phyloP scores from a whole-genome alignment of 2,329 filamentous ascomycete genomes.

The Trichoderma aggressivum region DNA sequence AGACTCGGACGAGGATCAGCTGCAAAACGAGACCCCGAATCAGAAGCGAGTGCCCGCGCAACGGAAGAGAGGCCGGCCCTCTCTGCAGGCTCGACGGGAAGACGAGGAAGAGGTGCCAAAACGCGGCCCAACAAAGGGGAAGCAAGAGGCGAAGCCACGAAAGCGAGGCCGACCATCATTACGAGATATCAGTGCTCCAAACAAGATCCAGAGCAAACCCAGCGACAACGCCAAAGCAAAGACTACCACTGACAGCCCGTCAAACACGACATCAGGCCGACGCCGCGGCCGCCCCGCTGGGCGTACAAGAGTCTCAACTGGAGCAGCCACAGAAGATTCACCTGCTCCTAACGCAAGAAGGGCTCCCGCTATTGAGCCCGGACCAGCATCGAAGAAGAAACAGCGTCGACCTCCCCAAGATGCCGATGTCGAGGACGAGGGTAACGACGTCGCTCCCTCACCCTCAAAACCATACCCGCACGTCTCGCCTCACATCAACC shows the following conservation, averaged over 20 bases:
- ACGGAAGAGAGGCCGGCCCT: conserved; percentile 23
- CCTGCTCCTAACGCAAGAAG: neutral
- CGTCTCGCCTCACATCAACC: conserved; percentile 48
- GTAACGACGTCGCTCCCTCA: conserved; percentile 26
- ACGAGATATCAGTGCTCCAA: neutral
- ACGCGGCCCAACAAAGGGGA: neutral
- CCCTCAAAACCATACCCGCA: conserved; percentile 45
- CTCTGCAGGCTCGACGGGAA: conserved; percentile 18
- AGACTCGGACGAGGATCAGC: conserved; percentile 19
- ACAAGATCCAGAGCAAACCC: neutral
- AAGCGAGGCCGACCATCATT: conserved; percentile 27
- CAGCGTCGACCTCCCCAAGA: conserved; percentile 22
- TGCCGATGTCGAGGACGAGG: conserved; percentile 21
- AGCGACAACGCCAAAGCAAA: neutral
- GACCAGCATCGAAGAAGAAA: neutral
- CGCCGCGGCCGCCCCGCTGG: conserved; percentile 9
- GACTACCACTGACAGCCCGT: neutral
- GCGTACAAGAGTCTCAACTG: neutral
- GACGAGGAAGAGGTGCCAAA: neutral
- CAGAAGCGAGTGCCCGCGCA: conserved; percentile 14
- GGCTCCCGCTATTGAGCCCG: neutral
- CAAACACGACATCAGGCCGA: neutral
- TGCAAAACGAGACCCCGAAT: conserved; percentile 21
- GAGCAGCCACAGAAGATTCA: neutral
- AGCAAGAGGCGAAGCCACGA: conserved; percentile 6